Percentiles rank a stretch among this genome's conserved stretches.
phyloP scores from a whole-genome alignment of 345 rosid genomes.

The Hevea brasiliensis region DNA sequence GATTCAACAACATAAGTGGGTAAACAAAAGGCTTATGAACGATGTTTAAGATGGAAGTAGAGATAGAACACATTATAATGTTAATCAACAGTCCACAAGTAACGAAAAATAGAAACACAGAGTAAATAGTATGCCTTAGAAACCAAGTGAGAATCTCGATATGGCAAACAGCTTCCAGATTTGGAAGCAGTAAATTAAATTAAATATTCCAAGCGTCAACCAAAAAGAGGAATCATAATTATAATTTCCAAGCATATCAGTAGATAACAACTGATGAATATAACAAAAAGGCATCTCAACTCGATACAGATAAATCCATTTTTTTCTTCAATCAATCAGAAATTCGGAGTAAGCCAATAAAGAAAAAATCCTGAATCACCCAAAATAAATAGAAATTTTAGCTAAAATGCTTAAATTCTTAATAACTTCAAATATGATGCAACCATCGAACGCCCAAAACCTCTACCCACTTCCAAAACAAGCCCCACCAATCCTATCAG shows the following conservation, averaged over 20 bases:
- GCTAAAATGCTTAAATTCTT: constrained; percentile 1
- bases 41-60: background rate
- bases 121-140: background rate
- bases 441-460: constrained; percentile 7
- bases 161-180: background rate
- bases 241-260: constrained; percentile 7
- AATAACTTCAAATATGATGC: constrained; percentile 4
- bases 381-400: constrained; percentile 1
- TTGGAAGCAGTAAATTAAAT: constrained; percentile 2
- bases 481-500: background rate
- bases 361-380: background rate
- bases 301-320: constrained; percentile 8
- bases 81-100: background rate
- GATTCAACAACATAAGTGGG: background rate
- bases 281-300: constrained; percentile 11
- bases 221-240: background rate
- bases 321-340: background rate
- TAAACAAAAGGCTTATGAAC: background rate
- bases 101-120: background rate
- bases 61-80: background rate
- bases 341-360: background rate
- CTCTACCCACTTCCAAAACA: background rate
- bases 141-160: background rate
- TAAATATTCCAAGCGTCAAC: constrained; percentile 4
- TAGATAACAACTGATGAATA: constrained; percentile 10